Base-by-base conservation (phyloP, 176 grass and related monocot species). In the Otatea glauca region DNA sequence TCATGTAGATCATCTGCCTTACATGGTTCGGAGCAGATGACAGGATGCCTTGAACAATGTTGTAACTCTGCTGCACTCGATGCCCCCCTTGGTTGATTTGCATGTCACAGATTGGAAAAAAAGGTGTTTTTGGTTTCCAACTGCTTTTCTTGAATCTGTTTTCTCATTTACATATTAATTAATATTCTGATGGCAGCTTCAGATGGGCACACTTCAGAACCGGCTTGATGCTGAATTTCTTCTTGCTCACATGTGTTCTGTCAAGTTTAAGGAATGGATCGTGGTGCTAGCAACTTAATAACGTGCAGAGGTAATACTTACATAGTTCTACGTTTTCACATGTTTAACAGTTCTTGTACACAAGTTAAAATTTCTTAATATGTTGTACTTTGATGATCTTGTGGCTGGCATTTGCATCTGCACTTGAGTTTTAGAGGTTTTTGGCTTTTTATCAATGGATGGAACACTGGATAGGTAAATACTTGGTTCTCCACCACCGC, bases 191-290 rank as follows among this genome's bases (percentile, higher is more conserved):
- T 81, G 49, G 80, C 91, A 99, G 96, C 91, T 99, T 48, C 93
- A 89, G 79, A 99, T 99, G 96, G 89, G 96, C 79, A 92, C 93
- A 78, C 93, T 99, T 24, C 96, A 99, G 88, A 99, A 93, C 79
- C 83, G 96, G 58, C 86, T 99, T 78, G 96, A 99, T 81, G 96
- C 96, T 62, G 96, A 99, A 67, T 99, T 99, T 75, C 93, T 99
- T 81, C 90, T 99, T 68, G 89, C 96, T 41, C 96, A 99, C 81
- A 99, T 99, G 96, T 99, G 96, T 83, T 99, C 96, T 84, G 96
- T 99, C 74, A 98, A 98, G 67, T 99, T 99, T 87, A 98, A 98
- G 88, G 93, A 98, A 76, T 98, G 96, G 96, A 94, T 98, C 12
- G 91, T 96, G 45, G 96, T 98, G 76, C 86, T 98, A 20, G 96